phyloP scores from a whole-genome alignment of 2,329 filamentous ascomycete genomes.

The Pseudogymnoascus sp. region DNA sequence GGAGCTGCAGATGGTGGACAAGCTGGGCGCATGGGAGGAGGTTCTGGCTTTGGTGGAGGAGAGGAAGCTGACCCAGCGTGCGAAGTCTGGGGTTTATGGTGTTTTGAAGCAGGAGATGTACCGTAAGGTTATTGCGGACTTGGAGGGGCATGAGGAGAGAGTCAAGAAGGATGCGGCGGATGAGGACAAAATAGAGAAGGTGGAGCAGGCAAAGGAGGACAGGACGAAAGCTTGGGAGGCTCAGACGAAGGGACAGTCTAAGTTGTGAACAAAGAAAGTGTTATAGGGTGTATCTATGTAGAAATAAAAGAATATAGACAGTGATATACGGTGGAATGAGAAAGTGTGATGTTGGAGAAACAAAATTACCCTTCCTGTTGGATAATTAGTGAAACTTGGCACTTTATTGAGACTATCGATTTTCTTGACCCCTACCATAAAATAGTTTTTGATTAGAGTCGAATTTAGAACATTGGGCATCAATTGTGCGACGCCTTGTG shows the following conservation, averaged over 20 bases:
- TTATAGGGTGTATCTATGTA: neutral
- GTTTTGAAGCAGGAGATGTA: constrained; percentile 71
- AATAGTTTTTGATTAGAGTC: too few relatives aligned
- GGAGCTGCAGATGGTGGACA: constrained; percentile 62
- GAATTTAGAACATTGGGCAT: too few relatives aligned
- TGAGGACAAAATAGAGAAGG: constrained; percentile 32
- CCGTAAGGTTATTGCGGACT: constrained; percentile 51
- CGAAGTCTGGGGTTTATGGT: constrained; percentile 60
- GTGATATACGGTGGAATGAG: too few relatives aligned
- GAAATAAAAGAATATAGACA: neutral
- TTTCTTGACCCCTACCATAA: too few relatives aligned
- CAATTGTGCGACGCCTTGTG: too few relatives aligned
- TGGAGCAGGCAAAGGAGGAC: neutral
- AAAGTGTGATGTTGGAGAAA: too few relatives aligned
- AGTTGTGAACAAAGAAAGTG: neutral
- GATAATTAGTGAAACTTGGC: too few relatives aligned
- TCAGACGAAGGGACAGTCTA: neutral
- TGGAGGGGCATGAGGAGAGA: constrained; percentile 46
- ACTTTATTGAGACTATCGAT: too few relatives aligned
- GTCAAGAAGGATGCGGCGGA: constrained; percentile 43
- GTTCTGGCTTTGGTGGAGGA: constrained; percentile 53
- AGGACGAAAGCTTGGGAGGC: neutral
- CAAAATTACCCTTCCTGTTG: too few relatives aligned
- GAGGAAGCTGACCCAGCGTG: constrained; percentile 53
- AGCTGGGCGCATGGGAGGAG: constrained; percentile 57